A percentile compares a stretch with the other conserved stretches of the same genome.
Conservation (phyloP, 208 protist genomes). For the Wallacemonas sp. region DNA sequence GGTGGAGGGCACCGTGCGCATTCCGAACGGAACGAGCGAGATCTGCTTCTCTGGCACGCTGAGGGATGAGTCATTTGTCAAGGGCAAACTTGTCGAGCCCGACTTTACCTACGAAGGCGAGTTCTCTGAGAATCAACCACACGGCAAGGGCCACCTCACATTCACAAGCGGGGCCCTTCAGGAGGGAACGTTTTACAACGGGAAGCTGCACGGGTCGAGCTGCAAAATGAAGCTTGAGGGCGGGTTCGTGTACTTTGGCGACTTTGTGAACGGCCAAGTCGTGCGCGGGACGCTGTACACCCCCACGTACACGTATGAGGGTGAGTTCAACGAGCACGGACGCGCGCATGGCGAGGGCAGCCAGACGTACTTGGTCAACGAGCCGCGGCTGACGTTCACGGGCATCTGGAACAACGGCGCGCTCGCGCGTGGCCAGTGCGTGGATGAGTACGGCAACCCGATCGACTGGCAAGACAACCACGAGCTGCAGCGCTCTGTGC, state of each 20-base stretch:
- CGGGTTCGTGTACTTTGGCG: constrained; percentile 89
- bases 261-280: constrained; percentile 86
- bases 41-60: constrained; percentile 84
- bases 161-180: constrained; percentile 82
- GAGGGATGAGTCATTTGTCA: constrained; percentile 79
- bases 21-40: constrained; percentile 84
- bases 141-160: constrained; percentile 74
- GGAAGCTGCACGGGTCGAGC: constrained; percentile 81
- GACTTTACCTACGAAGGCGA: constrained; percentile 89
- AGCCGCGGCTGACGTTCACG: constrained; percentile 83
- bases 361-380: constrained; percentile 87
- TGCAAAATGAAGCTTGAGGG: constrained; percentile 92
- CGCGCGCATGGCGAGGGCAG: constrained; percentile 84
- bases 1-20: constrained; percentile 80
- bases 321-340: constrained; percentile 89
- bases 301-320: constrained; percentile 91
- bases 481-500: constrained; percentile 69
- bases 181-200: constrained; percentile 86
- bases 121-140: constrained; percentile 81
- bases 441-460: constrained; percentile 85
- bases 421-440: constrained; percentile 76
- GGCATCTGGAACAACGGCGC: constrained; percentile 87
- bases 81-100: constrained; percentile 71
- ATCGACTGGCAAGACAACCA: constrained; percentile 92
- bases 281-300: constrained; percentile 84